Percentiles rank a stretch among this genome's conserved stretches.
phyloP scores from a whole-genome alignment of 441 rosid genomes.

The Raphanus hybrid region DNA sequence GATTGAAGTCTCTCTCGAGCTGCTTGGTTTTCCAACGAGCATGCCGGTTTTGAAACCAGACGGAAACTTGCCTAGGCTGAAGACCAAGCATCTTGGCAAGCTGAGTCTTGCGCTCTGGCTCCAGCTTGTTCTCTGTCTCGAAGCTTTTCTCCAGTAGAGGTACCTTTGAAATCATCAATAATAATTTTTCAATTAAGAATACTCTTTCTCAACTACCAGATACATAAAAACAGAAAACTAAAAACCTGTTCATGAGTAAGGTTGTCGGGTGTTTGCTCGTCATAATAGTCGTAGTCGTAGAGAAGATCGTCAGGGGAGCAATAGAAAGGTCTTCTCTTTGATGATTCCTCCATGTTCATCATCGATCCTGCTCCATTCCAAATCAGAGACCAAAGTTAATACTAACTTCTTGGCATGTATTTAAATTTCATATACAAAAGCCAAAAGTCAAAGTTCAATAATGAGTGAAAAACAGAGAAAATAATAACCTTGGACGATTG shows the following conservation, averaged over 20 bases:
- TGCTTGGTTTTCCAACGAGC: constrained; percentile 84
- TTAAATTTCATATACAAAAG: neutral
- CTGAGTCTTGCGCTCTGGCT: constrained; percentile 72
- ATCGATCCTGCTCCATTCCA: constrained; percentile 38
- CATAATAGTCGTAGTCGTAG: constrained; percentile 79
- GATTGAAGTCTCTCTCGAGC: constrained; percentile 71
- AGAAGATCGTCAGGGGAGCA: constrained; percentile 64
- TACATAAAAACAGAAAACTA: neutral
- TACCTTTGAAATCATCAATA: constrained; percentile 45
- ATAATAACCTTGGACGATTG: constrained; percentile 53
- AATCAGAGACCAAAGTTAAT: neutral
- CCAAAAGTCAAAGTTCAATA: neutral
- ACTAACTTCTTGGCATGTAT: neutral
- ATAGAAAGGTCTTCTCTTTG: constrained; percentile 61
- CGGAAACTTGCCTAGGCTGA: constrained; percentile 79
- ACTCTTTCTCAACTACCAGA: neutral
- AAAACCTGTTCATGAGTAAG: constrained; percentile 78
- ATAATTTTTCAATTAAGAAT: neutral
- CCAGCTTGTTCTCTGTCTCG: constrained; percentile 79
- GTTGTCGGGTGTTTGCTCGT: constrained; percentile 82
- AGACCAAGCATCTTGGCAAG: constrained; percentile 78
- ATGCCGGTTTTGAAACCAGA: constrained; percentile 86
- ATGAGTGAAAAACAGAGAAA: neutral
- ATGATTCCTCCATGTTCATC: too few relatives aligned
- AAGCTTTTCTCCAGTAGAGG: constrained; percentile 79